These are phyloP conservation scores for Chaetoceros muelleri DNA, from an alignment of 108 stramenopile genomes.

Conservation along the genomic window DNA sequence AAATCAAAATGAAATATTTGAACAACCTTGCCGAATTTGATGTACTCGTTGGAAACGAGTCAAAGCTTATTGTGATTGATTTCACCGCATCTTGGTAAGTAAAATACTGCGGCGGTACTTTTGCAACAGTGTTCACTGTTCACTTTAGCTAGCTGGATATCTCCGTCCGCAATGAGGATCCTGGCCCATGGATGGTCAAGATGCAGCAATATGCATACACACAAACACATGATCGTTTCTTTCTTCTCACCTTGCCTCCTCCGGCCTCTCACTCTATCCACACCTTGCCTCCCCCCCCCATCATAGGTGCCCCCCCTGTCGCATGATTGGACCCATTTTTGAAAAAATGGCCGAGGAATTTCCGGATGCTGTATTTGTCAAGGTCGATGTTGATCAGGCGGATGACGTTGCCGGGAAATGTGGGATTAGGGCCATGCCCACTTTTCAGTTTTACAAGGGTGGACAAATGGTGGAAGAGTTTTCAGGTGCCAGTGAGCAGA, in stretches of 20 bases:
- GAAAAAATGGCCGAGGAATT: conserved; percentile 53
- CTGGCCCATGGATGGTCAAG: background rate
- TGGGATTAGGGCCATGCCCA: conserved; percentile 83
- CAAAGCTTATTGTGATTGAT: conserved; percentile 71
- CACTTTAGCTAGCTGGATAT: background rate
- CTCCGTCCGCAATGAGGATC: background rate
- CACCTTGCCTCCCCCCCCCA: background rate
- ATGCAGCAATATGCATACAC: background rate
- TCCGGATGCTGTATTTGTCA: conserved; percentile 57
- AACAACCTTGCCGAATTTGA: conserved; percentile 39
- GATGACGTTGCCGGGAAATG: conserved; percentile 48
- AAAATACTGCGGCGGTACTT: background rate
- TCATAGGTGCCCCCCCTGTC: conserved; percentile 61
- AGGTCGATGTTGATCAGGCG: conserved; percentile 84
- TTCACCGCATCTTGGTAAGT: conserved; percentile 83
- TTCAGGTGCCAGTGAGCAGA: conserved; percentile 47
- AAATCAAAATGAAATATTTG: conserved; percentile 34
- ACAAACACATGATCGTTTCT: background rate
- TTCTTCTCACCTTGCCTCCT: background rate
- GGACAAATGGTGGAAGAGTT: conserved; percentile 72
- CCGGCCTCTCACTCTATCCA: background rate
- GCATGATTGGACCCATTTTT: conserved; percentile 74
- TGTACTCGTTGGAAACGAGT: conserved; percentile 52
- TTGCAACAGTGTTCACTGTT: background rate
- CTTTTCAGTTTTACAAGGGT: conserved; percentile 75